phyloP scores from a whole-genome alignment of 2,329 filamentous ascomycete species.

The Elsinoe necatrix region DNA sequence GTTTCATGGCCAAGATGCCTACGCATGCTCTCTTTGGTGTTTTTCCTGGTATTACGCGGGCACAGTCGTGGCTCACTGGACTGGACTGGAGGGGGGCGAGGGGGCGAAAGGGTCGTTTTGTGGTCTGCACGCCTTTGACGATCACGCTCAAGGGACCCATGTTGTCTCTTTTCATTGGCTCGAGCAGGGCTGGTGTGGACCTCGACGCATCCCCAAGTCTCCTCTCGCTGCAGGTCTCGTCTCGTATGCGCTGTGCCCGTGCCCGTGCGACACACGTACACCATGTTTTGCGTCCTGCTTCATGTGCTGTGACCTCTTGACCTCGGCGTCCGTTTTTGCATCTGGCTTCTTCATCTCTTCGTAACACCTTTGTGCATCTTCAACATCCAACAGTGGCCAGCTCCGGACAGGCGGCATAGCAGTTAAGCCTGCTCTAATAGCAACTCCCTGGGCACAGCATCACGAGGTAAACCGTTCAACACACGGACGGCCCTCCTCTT shows the following conservation, averaged over 20 bases:
- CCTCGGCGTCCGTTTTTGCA: neutral
- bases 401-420: neutral
- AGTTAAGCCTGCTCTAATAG: slow-evolving; percentile 6
- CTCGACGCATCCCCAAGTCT: neutral
- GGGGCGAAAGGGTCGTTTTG: neutral
- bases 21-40: neutral
- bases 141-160: neutral
- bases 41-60: neutral
- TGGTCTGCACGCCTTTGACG: neutral
- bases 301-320: neutral
- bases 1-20: neutral
- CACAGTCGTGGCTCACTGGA: neutral
- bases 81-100: neutral
- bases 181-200: neutral
- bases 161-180: neutral
- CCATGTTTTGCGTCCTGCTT: neutral
- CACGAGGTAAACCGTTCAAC: neutral
- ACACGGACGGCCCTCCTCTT: neutral
- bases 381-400: neutral
- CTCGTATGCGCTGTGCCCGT: slow-evolving; percentile 6
- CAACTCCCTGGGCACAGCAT: neutral
- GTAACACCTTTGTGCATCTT: neutral
- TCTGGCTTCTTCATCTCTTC: neutral
- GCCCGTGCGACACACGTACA: neutral
- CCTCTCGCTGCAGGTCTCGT: neutral